Conservation (phyloP, 2,329 filamentous ascomycete species). For the Boeremia exigua region DNA sequence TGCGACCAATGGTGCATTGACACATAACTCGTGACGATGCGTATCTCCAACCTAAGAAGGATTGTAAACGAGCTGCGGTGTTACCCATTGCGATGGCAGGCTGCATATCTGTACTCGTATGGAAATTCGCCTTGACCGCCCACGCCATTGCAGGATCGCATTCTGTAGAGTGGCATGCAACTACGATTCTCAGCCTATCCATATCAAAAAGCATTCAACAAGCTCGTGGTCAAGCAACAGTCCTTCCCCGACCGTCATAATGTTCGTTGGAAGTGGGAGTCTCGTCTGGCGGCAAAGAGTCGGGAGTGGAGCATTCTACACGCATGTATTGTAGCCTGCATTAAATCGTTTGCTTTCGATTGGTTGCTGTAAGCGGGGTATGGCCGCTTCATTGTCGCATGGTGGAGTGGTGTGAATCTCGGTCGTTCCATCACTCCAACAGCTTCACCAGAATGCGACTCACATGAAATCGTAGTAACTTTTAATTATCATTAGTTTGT, state of each 20-base stretch:
- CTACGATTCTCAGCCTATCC: too few species aligned
- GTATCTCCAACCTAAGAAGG: neutral
- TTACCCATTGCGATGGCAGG: neutral
- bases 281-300: slow-evolving; percentile 1
- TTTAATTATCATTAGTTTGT: too few species aligned
- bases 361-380: neutral
- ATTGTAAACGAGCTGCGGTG: neutral
- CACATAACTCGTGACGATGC: slow-evolving; percentile 1
- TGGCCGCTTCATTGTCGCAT: neutral
- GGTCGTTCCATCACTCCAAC: neutral
- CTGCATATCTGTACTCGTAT: neutral
- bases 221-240: neutral
- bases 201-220: too few species aligned
- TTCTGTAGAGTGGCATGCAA: slow-evolving; percentile 1
- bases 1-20: slow-evolving; percentile 1
- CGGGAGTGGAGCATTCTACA: neutral
- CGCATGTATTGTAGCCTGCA: neutral
- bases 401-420: too few species aligned
- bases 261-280: neutral
- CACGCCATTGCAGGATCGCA: neutral
- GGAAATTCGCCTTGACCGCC: neutral
- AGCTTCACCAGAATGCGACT: neutral
- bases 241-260: neutral
- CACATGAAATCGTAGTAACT: too few species aligned
- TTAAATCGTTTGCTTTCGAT: neutral